Evolutionary conservation across 208 protist genomes (phyloP).

Genomic region (Trypanosoma lewisi): DNA sequence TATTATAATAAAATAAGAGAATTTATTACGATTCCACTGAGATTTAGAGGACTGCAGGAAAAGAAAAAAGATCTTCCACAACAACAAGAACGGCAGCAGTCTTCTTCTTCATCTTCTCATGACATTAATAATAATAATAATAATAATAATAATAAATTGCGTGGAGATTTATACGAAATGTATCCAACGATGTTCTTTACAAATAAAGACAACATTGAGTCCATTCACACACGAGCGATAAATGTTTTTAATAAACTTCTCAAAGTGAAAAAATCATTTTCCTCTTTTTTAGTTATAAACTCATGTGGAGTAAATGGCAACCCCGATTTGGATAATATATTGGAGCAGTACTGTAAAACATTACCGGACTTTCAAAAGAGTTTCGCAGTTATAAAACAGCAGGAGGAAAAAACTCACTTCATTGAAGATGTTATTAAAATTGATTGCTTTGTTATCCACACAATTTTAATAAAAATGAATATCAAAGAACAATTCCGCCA

Average conservation of each 20-base stretch:
- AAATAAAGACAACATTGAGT: constrained; percentile 83
- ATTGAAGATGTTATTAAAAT: constrained; percentile 91
- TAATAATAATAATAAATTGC: too few species aligned
- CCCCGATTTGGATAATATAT: constrained; percentile 88
- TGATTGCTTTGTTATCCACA: constrained; percentile 93
- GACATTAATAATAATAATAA: too few species aligned
- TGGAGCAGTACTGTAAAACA: constrained; percentile 59
- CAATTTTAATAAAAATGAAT: constrained; percentile 87
- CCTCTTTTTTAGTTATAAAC: constrained; percentile 83
- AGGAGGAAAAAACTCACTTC: constrained; percentile 73
- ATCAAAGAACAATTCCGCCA: constrained; percentile 92
- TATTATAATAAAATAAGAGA: constrained; percentile 95
- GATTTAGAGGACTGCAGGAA: constrained; percentile 90
- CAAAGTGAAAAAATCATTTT: constrained; percentile 84
- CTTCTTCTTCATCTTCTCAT: too few species aligned
- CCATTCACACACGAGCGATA: constrained; percentile 91
- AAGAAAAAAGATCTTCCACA: too few species aligned
- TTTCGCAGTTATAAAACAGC: constrained; percentile 89
- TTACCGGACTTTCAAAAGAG: constrained; percentile 70
- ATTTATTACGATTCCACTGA: constrained; percentile 92
- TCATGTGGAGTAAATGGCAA: constrained; percentile 86
- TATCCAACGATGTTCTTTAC: constrained; percentile 87
- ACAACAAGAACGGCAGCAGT: too few species aligned
- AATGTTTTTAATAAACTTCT: constrained; percentile 91
- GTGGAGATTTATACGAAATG: constrained; percentile 72